phyloP scores from a whole-genome alignment of 306 rosid species.

The Benincasa hispida region DNA sequence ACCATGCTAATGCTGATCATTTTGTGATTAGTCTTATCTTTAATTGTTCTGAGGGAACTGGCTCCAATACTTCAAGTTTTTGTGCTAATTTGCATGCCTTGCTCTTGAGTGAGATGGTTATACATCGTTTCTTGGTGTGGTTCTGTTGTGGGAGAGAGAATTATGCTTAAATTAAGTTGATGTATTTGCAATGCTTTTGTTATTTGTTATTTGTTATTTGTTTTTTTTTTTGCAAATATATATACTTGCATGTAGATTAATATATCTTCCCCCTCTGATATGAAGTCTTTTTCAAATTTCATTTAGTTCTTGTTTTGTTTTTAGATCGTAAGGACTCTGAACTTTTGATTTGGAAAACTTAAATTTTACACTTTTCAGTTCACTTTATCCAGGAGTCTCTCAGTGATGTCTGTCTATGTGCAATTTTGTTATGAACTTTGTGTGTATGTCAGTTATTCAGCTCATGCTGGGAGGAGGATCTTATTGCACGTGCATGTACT shows the following conservation, averaged over 20 bases:
- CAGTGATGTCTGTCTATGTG: not conserved
- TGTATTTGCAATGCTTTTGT: no score
- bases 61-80: not conserved
- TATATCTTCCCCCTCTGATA: not conserved
- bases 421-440: not conserved
- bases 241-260: not conserved
- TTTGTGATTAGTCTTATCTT: slow-evolving; percentile 16
- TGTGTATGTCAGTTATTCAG: not conserved
- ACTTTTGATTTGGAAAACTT: not conserved
- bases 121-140: not conserved
- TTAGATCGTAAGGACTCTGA: not conserved
- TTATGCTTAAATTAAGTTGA: no score
- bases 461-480: not conserved
- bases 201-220: no score
- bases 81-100: not conserved
- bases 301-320: no score
- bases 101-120: not conserved
- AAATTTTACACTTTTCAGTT: not conserved
- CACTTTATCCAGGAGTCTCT: not conserved
- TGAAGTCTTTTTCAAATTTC: no score
- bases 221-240: no score
- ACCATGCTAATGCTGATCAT: slow-evolving; percentile 62
- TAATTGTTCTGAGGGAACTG: slow-evolving; percentile 36
- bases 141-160: not conserved
- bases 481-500: not conserved